phyloP scores from a whole-genome alignment of 164 flowering plant genomes.

The Berberis vulgaris region DNA sequence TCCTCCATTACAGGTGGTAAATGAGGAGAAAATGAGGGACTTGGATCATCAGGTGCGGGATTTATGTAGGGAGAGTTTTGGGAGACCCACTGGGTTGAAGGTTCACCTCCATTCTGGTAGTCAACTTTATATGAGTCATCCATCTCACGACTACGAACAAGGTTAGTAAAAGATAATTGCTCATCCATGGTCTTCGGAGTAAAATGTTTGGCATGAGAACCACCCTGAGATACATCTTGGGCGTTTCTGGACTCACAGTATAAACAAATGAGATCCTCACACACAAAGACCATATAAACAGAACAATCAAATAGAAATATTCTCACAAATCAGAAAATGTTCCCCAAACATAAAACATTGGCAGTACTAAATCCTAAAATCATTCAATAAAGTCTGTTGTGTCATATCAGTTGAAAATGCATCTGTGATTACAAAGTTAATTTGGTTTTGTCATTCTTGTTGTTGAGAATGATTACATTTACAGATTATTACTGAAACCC shows the following conservation, averaged over 20 bases:
- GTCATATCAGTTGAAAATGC: too few species aligned
- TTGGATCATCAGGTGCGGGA: slow-evolving; percentile 50
- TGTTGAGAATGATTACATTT: too few species aligned
- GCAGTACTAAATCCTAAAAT: too few species aligned
- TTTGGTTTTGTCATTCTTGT: too few species aligned
- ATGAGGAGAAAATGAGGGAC: slow-evolving; percentile 57
- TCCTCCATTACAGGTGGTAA: slow-evolving; percentile 90
- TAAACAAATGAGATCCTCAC: too few species aligned
- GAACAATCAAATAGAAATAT: too few species aligned
- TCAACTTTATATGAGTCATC: slow-evolving; percentile 45
- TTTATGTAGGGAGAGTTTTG: slow-evolving; percentile 40
- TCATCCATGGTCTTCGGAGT: slow-evolving; percentile 35
- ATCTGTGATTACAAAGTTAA: too few species aligned
- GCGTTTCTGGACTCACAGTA: slow-evolving; percentile 26
- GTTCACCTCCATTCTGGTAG: slow-evolving; percentile 23
- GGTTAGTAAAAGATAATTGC: slow-evolving; percentile 55
- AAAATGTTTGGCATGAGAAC: slow-evolving; percentile 21
- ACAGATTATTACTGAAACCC: too few species aligned
- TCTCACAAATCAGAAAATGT: too few species aligned
- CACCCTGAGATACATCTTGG: slow-evolving; percentile 24
- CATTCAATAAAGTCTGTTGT: too few species aligned
- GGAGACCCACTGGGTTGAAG: slow-evolving; percentile 51
- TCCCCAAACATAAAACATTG: too few species aligned
- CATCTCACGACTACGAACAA: slow-evolving; percentile 47
- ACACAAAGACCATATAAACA: too few species aligned